Evolutionary conservation across 2,329 filamentous ascomycete species (phyloP).

Genomic region (Fusarium sp.): DNA sequence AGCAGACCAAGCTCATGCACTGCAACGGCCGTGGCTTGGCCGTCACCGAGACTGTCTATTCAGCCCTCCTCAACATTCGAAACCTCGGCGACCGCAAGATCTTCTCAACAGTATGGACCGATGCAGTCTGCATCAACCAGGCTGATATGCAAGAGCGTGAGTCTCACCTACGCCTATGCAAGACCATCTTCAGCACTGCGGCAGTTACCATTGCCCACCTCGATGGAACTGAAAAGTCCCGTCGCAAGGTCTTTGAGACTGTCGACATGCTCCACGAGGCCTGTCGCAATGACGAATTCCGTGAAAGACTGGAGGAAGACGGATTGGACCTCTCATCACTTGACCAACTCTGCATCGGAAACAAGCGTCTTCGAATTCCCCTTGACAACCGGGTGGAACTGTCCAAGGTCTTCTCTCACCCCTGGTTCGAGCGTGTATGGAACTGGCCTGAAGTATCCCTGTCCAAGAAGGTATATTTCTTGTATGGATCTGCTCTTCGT

Average conservation of each 20-base stretch:
- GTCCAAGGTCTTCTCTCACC: conserved; percentile 13
- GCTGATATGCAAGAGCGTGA: conserved; percentile 8
- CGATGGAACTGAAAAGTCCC: conserved; percentile 7
- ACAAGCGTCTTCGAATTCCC: conserved; percentile 10
- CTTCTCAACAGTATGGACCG: conserved; percentile 10
- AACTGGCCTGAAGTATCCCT: conserved; percentile 16
- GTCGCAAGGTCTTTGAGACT: conserved; percentile 14
- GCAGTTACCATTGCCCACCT: conserved; percentile 12
- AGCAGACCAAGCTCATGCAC: conserved; percentile 14
- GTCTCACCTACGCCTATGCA: conserved; percentile 10
- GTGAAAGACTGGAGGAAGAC: conserved; percentile 4
- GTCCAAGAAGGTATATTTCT: conserved; percentile 14
- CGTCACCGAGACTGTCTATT: conserved; percentile 9
- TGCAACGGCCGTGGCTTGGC: conserved; percentile 8
- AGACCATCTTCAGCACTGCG: conserved; percentile 9
- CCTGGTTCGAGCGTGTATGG: conserved; percentile 12
- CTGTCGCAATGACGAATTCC: conserved; percentile 11
- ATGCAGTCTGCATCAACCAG: conserved; percentile 10
- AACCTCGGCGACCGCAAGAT: conserved; percentile 15
- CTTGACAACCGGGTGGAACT: conserved; percentile 8
- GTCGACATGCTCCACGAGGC: conserved; percentile 13
- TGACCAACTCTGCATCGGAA: conserved; percentile 8
- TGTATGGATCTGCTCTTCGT: conserved; percentile 8
- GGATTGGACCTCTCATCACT: conserved; percentile 10
- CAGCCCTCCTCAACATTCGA: conserved; percentile 9